Conservation (phyloP, 176 grass and related monocot genomes). For the Chrysopogon serrulatus region DNA sequence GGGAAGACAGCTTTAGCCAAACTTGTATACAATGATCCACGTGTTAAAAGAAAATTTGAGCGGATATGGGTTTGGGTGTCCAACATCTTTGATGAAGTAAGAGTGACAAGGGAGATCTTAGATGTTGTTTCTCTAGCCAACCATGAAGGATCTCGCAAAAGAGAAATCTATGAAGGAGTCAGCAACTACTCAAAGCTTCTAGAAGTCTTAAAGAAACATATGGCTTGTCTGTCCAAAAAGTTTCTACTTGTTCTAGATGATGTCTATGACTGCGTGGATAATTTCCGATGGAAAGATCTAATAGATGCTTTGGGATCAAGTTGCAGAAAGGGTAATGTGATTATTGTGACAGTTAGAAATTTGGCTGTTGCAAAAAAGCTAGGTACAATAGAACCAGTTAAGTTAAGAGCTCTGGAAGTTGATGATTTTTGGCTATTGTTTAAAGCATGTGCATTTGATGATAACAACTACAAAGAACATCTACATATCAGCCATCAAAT, state of each 20-base stretch:
- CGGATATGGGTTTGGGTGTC: neutral
- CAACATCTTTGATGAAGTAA: neutral
- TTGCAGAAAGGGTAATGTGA: neutral
- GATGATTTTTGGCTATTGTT: conserved; percentile 7
- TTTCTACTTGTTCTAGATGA: conserved; percentile 15
- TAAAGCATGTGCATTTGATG: conserved; percentile 14
- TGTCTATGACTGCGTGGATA: neutral
- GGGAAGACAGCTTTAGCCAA: neutral
- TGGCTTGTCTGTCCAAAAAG: neutral
- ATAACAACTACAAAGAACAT: neutral
- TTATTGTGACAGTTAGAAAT: conserved; percentile 3
- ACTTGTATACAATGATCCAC: neutral
- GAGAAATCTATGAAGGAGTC: neutral
- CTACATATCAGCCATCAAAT: neutral
- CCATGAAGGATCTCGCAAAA: too few relatives aligned
- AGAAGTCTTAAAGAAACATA: neutral
- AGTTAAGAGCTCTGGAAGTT: neutral
- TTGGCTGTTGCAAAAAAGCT: neutral
- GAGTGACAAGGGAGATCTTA: neutral
- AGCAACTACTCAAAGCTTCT: neutral
- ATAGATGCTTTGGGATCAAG: neutral
- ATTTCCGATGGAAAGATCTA: neutral
- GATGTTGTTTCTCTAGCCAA: neutral
- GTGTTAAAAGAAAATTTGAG: neutral
- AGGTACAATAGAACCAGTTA: neutral